Conservation (phyloP, 192 early-diverging fungal genomes). For the Phycomyces nitens region DNA sequence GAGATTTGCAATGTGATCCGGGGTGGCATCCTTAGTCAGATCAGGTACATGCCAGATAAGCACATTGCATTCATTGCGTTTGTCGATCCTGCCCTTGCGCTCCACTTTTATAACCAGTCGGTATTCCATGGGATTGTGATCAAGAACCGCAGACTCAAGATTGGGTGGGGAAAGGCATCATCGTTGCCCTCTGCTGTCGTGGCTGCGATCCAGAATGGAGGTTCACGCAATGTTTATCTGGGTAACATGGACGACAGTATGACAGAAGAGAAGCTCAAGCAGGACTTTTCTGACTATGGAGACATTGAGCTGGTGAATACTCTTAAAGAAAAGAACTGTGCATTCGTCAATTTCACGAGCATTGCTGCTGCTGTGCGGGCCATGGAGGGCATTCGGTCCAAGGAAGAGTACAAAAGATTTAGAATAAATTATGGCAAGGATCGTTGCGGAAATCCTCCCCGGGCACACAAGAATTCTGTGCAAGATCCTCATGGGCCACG, state of each 20-base stretch:
- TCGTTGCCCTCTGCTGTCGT: conserved; percentile 51
- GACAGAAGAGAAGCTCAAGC: conserved; percentile 63
- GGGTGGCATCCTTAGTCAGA: conserved; percentile 78
- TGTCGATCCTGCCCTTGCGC: conserved; percentile 67
- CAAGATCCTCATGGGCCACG: conserved; percentile 1
- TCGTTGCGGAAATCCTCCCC: conserved; percentile 76
- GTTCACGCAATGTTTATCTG: conserved; percentile 81
- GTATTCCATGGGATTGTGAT: conserved; percentile 60
- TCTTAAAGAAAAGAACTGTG: conserved; percentile 77
- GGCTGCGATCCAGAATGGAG: conserved; percentile 55
- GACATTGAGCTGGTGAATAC: conserved; percentile 86
- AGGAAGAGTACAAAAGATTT: conserved; percentile 58
- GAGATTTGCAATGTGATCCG: conserved; percentile 87
- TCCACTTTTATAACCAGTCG: conserved; percentile 57
- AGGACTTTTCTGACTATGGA: conserved; percentile 81
- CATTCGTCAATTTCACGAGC: conserved; percentile 84
- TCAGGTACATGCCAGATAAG: conserved; percentile 72
- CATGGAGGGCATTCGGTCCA: conserved; percentile 61
- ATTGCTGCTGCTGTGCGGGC: conserved; percentile 73
- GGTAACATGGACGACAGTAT: conserved; percentile 63
- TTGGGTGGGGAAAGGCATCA: conserved; percentile 78
- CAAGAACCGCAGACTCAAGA: conserved; percentile 69
- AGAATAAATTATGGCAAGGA: conserved; percentile 85
- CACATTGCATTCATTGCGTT: conserved; percentile 85
- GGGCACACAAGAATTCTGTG: conserved; percentile 28